A percentile compares a stretch with the other conserved stretches of the same genome.
These are phyloP conservation scores for Monosporascus sp. DNA, from an alignment of 2,329 filamentous ascomycete species.

Conservation along the genomic window DNA sequence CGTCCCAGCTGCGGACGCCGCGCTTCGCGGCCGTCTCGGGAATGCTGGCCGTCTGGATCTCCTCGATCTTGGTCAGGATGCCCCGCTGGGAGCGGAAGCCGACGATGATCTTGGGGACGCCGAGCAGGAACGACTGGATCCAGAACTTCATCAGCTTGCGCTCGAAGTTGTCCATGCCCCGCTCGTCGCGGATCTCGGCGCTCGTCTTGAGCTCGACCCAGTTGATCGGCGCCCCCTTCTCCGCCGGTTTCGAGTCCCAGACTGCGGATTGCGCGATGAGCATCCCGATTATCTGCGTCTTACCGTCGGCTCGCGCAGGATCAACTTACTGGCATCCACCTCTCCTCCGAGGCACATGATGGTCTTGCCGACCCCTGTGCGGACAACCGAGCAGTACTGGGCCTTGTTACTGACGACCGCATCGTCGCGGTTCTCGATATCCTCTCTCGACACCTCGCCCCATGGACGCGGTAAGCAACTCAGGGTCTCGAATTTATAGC, in stretches of 20 bases:
- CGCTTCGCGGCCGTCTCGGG: constrained; percentile 67
- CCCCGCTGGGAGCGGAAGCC: constrained; percentile 76
- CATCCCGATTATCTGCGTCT: too few species aligned
- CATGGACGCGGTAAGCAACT: constrained; percentile 71
- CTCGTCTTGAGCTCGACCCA: constrained; percentile 96
- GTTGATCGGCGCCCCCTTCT: constrained; percentile 64
- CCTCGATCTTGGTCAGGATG: constrained; percentile 65
- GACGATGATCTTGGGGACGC: constrained; percentile 86
- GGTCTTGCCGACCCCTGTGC: constrained; percentile 75
- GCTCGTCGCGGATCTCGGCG: constrained; percentile 62
- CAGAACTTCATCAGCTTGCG: constrained; percentile 92
- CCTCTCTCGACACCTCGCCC: constrained; percentile 64
- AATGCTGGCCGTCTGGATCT: constrained; percentile 74
- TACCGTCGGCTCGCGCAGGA: background rate
- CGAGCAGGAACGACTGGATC: constrained; percentile 92
- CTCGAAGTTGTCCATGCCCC: constrained; percentile 73
- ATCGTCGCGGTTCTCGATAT: constrained; percentile 71
- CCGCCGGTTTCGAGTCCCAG: constrained; percentile 73
- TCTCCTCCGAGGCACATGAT: constrained; percentile 82
- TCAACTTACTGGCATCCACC: constrained; percentile 73
- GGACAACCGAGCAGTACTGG: constrained; percentile 93
- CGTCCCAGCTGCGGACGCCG: constrained; percentile 74
- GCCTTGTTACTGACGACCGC: constrained; percentile 79
- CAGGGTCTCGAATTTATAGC: constrained; percentile 94
- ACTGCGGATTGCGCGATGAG: constrained; percentile 40